Conservation (phyloP, 768 basidiomycete genomes). For the Lactarius psammicola region DNA sequence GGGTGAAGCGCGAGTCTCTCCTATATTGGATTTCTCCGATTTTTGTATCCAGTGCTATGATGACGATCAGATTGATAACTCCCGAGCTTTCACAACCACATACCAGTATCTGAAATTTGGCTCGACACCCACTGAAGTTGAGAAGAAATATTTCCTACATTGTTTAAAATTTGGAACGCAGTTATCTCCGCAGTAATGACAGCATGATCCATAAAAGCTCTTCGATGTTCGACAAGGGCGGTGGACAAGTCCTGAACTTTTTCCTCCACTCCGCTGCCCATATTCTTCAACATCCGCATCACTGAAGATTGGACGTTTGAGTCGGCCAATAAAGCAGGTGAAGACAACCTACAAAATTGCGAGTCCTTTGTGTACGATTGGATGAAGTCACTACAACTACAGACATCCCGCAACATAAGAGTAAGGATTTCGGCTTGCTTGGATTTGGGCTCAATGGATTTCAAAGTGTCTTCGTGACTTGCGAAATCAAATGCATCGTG, state of each 20-base stretch:
- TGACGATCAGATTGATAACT: neutral
- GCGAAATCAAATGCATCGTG: neutral
- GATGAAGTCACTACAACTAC: neutral
- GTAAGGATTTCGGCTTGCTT: neutral
- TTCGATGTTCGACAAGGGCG: neutral
- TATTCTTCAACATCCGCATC: neutral
- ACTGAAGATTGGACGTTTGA: neutral
- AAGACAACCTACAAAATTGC: neutral
- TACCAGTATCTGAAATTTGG: neutral
- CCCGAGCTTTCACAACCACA: neutral
- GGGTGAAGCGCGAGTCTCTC: neutral
- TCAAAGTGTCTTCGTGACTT: neutral
- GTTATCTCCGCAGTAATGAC: neutral
- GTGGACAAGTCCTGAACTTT: neutral
- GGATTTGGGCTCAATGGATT: neutral
- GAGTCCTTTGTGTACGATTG: constrained; percentile 1
- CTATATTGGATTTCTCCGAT: neutral
- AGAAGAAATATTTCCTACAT: neutral
- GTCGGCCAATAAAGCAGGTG: neutral
- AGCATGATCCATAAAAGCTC: neutral
- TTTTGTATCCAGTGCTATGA: neutral
- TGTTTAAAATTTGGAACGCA: neutral
- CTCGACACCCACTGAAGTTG: neutral
- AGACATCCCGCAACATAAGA: neutral
- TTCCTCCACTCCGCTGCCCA: neutral